Conservation (phyloP, 352 stramenopile species). For the Phytopythium ostracodes region DNA sequence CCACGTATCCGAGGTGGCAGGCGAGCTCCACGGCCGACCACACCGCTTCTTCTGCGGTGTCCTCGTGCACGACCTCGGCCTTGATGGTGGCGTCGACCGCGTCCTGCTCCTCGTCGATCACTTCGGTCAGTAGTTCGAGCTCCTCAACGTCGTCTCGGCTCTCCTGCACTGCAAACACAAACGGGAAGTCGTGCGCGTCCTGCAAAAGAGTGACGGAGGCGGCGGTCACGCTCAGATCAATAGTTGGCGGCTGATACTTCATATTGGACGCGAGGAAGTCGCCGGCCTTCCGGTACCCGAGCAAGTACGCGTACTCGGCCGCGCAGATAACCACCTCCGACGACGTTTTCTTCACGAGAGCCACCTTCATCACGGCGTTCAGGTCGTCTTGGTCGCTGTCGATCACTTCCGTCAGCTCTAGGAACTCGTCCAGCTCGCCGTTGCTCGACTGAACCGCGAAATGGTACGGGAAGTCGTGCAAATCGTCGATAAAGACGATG, state of each 20-base stretch:
- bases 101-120: too few relatives aligned
- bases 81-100: too few relatives aligned
- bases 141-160: slow-evolving; percentile 4
- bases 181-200: slow-evolving; percentile 10
- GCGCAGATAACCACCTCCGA: slow-evolving; percentile 5
- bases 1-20: too few relatives aligned
- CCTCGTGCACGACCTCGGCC: too few relatives aligned
- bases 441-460: slow-evolving; percentile 7
- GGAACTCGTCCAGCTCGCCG: slow-evolving; percentile 9
- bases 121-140: slow-evolving; percentile 7
- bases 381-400: slow-evolving; percentile 2
- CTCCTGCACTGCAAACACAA: slow-evolving; percentile 11
- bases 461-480: slow-evolving; percentile 17
- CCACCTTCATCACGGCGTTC: slow-evolving; percentile 8
- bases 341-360: neutral
- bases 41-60: too few relatives aligned
- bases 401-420: neutral
- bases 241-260: neutral
- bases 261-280: slow-evolving; percentile 11
- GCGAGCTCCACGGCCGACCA: too few relatives aligned
- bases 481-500: slow-evolving; percentile 14
- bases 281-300: slow-evolving; percentile 10
- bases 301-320: slow-evolving; percentile 19
- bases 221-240: neutral
- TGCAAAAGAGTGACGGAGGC: neutral